Conservation (phyloP, 192 early-diverging fungal genomes). For the Glomus cerebriforme region DNA sequence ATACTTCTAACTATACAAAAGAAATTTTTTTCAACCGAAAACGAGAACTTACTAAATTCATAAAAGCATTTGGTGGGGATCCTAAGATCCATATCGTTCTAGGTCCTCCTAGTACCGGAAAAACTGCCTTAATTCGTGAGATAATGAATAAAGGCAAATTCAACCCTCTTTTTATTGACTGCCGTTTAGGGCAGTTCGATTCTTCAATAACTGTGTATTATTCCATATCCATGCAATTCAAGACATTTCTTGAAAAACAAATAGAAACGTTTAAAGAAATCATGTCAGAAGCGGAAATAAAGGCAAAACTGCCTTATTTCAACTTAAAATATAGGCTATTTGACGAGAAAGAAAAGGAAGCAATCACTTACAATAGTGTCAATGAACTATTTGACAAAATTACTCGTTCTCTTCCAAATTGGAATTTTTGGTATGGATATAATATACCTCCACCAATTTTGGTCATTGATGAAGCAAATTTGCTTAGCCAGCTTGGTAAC, state of each 20-base stretch:
- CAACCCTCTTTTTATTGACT: conserved; percentile 25
- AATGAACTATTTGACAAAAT: not conserved
- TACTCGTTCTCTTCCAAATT: not conserved
- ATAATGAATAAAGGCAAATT: conserved; percentile 25
- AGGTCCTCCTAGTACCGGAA: conserved; percentile 23
- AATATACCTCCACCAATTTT: not conserved
- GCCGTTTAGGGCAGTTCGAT: conserved; percentile 4
- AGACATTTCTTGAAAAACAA: conserved; percentile 12
- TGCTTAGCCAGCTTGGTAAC: not conserved
- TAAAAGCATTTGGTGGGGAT: not conserved
- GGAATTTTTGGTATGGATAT: not conserved
- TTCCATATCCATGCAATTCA: conserved; percentile 8
- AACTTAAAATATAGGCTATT: too few species aligned
- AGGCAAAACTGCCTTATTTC: too few species aligned
- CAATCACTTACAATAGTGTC: not conserved
- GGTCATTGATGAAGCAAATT: not conserved
- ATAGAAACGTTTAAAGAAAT: too few species aligned
- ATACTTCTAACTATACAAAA: too few species aligned
- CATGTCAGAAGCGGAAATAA: too few species aligned
- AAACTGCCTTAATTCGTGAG: not conserved
- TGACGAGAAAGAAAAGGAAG: too few species aligned
- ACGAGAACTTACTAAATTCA: conserved; percentile 11
- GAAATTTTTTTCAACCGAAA: conserved; percentile 20
- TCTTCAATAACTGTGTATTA: not conserved
- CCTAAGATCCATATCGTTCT: conserved; percentile 4